Evolutionary conservation across 2,329 filamentous ascomycete genomes (phyloP), one percentile per base, ranked within the genome.

Genomic region (Penicillium sclerotigenum): DNA sequence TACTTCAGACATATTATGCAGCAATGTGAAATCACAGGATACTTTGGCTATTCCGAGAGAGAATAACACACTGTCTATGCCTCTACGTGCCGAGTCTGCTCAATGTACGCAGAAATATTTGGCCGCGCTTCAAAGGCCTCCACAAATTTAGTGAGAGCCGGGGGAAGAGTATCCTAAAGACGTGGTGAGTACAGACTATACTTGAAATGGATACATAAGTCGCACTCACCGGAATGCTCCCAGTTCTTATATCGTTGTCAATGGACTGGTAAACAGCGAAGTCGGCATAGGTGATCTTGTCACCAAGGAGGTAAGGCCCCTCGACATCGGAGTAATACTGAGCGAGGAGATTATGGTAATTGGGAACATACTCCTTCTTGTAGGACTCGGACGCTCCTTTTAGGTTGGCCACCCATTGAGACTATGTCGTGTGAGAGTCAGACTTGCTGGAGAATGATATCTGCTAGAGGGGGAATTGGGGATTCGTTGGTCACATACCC

Each of bases 221-320:
- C 16, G 10, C 33, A 57, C 56, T 34, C 48, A 75, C 73, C 18
- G 71, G 70, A 6, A 73, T 58, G 34, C n/a, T 65, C 10, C 68
- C 69, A 33, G 67, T 73, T 59, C 60, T 62, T 24, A 60, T 52
- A 36, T 77, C 71, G 26, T 76, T 75, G 43, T 77, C 73, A 28
- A 76, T 68, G 2, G 73, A 72, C 47, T 75, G 71, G 53, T 71
- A 76, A 2, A 77, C 60, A 0, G 71, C 72, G 56, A 77, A 77
- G 38, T 77, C 75, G 14, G 64, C 68, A 36, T 77, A 77, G 5
- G 69, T 73, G 47, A 75, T 53, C 26, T 59, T 66, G 5, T 74
- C 61, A 1, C 75, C 74, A 0, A 77, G 59, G 3, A 77, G 68
- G 47, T 70, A 77, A 1, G 75, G 74, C 0, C 74, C 74, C 0